These are phyloP conservation scores for Erigeron philadelphicus DNA, from an alignment of 140 eudicot genomes.

Conservation along the genomic window DNA sequence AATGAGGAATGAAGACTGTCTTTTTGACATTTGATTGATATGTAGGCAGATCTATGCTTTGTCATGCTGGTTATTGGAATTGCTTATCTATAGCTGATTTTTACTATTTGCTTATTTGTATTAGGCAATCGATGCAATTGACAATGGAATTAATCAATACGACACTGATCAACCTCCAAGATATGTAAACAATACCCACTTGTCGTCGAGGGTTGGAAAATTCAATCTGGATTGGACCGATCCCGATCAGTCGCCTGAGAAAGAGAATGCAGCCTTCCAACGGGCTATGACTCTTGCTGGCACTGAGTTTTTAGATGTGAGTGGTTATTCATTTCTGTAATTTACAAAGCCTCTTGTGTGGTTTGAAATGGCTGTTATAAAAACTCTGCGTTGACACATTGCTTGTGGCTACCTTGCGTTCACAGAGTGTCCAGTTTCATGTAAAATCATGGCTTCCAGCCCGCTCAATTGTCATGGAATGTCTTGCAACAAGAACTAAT, in stretches of 20 bases:
- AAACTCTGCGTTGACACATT: neutral
- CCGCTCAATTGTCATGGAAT: conserved; percentile 80
- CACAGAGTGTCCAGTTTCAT: conserved; percentile 63
- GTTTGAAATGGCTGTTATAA: neutral
- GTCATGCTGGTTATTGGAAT: conserved; percentile 7
- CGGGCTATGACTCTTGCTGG: conserved; percentile 88
- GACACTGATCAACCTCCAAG: conserved; percentile 76
- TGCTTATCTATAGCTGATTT: conserved; percentile 7
- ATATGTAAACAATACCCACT: conserved; percentile 78
- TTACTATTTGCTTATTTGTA: conserved; percentile 19
- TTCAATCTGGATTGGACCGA: conserved; percentile 81
- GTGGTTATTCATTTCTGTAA: conserved; percentile 18
- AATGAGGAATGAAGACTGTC: neutral
- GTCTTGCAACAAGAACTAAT: conserved; percentile 57
- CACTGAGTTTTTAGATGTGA: conserved; percentile 79
- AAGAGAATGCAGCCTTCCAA: conserved; percentile 80
- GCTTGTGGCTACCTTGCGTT: conserved; percentile 1
- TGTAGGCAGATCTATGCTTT: neutral
- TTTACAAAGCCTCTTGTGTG: neutral
- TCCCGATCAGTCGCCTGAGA: conserved; percentile 85
- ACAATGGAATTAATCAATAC: conserved; percentile 90
- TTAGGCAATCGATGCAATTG: conserved; percentile 96
- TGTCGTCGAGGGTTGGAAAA: conserved; percentile 90
- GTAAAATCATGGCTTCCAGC: conserved; percentile 96
- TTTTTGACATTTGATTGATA: neutral